Percentiles rank a stretch among this genome's conserved stretches.
These are phyloP conservation scores for Bisporella sp. DNA, from an alignment of 2,329 filamentous ascomycete genomes.

Conservation along the genomic window DNA sequence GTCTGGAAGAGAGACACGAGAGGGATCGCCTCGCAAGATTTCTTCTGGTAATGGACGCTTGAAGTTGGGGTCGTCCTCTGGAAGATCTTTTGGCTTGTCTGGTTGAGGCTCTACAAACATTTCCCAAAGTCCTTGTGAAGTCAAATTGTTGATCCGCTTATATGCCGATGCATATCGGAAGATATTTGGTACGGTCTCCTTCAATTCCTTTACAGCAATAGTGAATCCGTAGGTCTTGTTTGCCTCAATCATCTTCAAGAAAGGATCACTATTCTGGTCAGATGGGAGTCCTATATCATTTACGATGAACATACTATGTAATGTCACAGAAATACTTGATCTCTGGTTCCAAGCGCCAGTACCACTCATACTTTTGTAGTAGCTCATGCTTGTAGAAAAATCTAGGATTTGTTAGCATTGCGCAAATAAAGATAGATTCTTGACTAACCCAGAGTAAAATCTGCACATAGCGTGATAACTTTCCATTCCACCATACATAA, in stretches of 20 bases:
- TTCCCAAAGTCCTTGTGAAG: slow-evolving; percentile 91
- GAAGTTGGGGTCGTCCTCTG: slow-evolving; percentile 56
- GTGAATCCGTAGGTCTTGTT: slow-evolving; percentile 99
- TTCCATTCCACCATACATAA: slow-evolving; percentile 99
- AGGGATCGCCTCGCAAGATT: slow-evolving; percentile 69
- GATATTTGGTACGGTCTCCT: slow-evolving; percentile 96
- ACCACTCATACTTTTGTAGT: slow-evolving; percentile 97
- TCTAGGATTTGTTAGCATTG: slow-evolving; percentile 33
- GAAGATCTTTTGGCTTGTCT: slow-evolving; percentile 45
- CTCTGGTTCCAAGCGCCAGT: slow-evolving; percentile 97
- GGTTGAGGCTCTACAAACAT: slow-evolving; percentile 87
- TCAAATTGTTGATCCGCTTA: slow-evolving; percentile 85
- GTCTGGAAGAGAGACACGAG: slow-evolving; percentile 62
- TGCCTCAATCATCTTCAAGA: slow-evolving; percentile 83
- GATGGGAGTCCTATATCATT: slow-evolving; percentile 7
- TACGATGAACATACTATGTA: slow-evolving; percentile 65
- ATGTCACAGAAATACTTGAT: slow-evolving; percentile 99
- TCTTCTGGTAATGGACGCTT: slow-evolving; percentile 72
- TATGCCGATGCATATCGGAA: slow-evolving; percentile 98
- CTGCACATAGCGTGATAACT: slow-evolving; percentile 99
- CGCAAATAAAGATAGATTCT: not conserved
- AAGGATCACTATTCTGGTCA: slow-evolving; percentile 66
- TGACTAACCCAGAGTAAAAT: slow-evolving; percentile 87
- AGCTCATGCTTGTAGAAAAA: slow-evolving; percentile 98
- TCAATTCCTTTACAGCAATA: slow-evolving; percentile 95